Base-by-base conservation (phyloP, 2,329 filamentous ascomycete species). In the Alternaria tenuissima region DNA sequence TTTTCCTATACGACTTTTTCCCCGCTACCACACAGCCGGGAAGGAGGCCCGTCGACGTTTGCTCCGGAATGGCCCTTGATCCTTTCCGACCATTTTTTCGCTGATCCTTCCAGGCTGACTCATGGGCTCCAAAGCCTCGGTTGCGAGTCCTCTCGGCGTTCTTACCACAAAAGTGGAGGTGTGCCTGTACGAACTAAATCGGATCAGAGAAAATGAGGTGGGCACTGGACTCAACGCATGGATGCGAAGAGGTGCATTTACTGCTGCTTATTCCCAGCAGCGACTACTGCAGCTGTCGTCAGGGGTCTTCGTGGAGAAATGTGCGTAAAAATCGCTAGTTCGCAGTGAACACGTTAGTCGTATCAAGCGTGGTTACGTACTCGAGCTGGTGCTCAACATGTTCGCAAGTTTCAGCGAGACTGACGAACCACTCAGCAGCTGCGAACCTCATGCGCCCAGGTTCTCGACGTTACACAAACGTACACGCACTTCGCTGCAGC, bases 1-100 rank as follows among this genome's bases (percentile, higher is more conserved):
- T 56, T 52, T 38, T 34, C 20, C 30, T 52, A 46, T 34, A 47
- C 39, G 41, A 52, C 34, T 48, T 52, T 41, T 56, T 60, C 52
- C 60, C 63, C 64, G 64, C 59, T 72, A 71, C 69, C 69, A 71
- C 53, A 59, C 49, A 61, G 59, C 54, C 58, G 68, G 69, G 62
- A 66, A 60, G 57, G 52, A 68, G 69, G 65, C 63, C 63, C 65
- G 65, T 68, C 55, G 55, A 67, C 61, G 42, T 64, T 49, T 68
- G 62, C 52, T 62, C 55, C 57, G 63, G 57, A 63, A 61, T 48
- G 42, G 52, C 30, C 20, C 59, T 59, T 61, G 58, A 52, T 48
- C 64, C 49, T 47, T 56, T 62, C 55, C 30, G 52, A 60, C 60
- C 52, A 65, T 66, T 59, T 57, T 49, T 55, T 58, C 43, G 58